phyloP scores from a whole-genome alignment of 2,329 filamentous ascomycete species.

The Sodiomyces alkalinus region DNA sequence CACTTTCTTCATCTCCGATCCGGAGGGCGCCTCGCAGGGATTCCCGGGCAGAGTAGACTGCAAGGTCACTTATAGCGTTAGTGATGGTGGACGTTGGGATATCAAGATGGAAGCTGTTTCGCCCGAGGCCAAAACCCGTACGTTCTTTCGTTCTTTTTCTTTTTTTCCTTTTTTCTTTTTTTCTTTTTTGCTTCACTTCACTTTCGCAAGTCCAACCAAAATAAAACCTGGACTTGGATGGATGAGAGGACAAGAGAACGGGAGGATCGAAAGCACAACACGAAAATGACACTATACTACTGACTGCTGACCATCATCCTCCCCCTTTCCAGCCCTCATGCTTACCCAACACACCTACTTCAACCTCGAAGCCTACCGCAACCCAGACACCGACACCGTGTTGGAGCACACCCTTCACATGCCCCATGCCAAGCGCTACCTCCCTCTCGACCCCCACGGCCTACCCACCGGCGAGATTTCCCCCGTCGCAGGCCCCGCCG shows the following conservation, averaged over 20 bases:
- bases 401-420: constrained; percentile 49
- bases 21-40: constrained; percentile 39
- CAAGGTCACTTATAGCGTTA: constrained; percentile 47
- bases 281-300: too few species aligned
- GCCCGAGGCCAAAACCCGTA: constrained; percentile 28
- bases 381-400: constrained; percentile 36
- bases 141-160: too few species aligned
- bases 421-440: constrained; percentile 44
- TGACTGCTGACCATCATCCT: neutral
- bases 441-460: constrained; percentile 37
- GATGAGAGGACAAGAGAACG: too few species aligned
- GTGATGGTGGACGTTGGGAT: constrained; percentile 38
- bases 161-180: too few species aligned
- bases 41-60: constrained; percentile 47
- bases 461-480: constrained; percentile 46
- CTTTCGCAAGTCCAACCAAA: too few species aligned
- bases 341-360: constrained; percentile 53
- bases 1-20: constrained; percentile 49
- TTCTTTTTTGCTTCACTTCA: too few species aligned
- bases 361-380: constrained; percentile 50
- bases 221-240: too few species aligned
- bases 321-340: constrained; percentile 32
- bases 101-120: constrained; percentile 44
- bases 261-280: too few species aligned
- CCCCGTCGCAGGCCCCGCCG: constrained; percentile 36